Percentiles rank a stretch among this genome's conserved stretches.
These are phyloP conservation scores for Pholiota conissans DNA, from an alignment of 768 basidiomycete genomes.

Conservation along the genomic window DNA sequence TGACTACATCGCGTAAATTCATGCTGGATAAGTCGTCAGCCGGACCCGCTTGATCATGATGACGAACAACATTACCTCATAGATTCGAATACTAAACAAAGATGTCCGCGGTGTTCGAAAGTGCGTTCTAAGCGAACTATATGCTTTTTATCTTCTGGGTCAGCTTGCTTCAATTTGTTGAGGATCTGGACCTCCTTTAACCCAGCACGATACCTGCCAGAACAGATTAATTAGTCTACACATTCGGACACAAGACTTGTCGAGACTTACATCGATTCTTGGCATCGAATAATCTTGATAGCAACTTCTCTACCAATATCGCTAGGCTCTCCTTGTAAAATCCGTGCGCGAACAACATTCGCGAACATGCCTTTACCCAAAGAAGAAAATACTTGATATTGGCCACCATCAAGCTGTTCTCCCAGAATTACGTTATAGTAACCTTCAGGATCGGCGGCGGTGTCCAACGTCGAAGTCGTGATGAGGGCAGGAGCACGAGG, in stretches of 20 bases:
- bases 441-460: constrained; percentile 91
- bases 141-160: constrained; percentile 97
- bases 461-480: constrained; percentile 73
- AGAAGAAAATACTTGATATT: constrained; percentile 92
- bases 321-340: constrained; percentile 65
- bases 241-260: neutral
- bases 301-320: constrained; percentile 75
- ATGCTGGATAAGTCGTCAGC: constrained; percentile 54
- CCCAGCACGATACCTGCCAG: constrained; percentile 87
- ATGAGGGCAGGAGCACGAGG: constrained; percentile 61
- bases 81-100: constrained; percentile 95
- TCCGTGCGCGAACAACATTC: constrained; percentile 88
- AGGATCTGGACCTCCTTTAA: constrained; percentile 90
- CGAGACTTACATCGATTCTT: constrained; percentile 88
- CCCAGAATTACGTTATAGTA: constrained; percentile 95
- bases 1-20: constrained; percentile 97
- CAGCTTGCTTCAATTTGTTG: constrained; percentile 81
- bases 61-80: constrained; percentile 70
- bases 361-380: constrained; percentile 99
- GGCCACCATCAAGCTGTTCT: constrained; percentile 88
- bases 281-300: constrained; percentile 94
- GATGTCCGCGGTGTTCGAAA: constrained; percentile 96
- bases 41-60: neutral
- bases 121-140: constrained; percentile 89
- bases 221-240: constrained; percentile 6